Evolutionary conservation across 257 asterid species (phyloP).

Genomic region (Lycium barbarum): DNA sequence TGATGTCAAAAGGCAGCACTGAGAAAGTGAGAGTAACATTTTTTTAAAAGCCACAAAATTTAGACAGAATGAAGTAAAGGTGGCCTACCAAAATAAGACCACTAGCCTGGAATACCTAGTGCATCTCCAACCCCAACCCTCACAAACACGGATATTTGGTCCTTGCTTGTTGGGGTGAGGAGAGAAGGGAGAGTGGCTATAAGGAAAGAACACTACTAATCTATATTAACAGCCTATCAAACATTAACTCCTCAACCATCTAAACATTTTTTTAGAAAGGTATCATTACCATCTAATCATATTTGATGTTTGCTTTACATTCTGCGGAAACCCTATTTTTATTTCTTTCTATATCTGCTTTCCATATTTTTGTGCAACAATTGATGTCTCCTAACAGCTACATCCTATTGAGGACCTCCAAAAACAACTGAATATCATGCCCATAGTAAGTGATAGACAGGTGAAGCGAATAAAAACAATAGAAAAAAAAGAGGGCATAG

Average conservation of each 20-base stretch:
- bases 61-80: too few species aligned
- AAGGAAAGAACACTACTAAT: slow-evolving; percentile 4
- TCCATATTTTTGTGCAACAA: slow-evolving; percentile 22
- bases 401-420: slow-evolving; percentile 9
- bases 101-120: not conserved
- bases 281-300: not conserved
- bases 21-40: not conserved
- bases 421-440: not conserved
- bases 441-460: not conserved
- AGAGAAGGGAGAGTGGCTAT: not conserved
- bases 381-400: not conserved
- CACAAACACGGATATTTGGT: slow-evolving; percentile 17
- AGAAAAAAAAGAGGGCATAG: not conserved
- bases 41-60: not conserved
- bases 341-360: not conserved
- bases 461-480: slow-evolving; percentile 6
- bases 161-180: not conserved
- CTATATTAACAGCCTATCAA: slow-evolving; percentile 14
- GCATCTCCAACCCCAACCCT: slow-evolving; percentile 19
- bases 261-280: too few species aligned
- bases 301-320: slow-evolving; percentile 12
- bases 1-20: not conserved
- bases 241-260: not conserved
- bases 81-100: not conserved
- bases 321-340: not conserved